Conservation (phyloP, 2,329 filamentous ascomycete species). For the Calonectria pseudoreteaudii region DNA sequence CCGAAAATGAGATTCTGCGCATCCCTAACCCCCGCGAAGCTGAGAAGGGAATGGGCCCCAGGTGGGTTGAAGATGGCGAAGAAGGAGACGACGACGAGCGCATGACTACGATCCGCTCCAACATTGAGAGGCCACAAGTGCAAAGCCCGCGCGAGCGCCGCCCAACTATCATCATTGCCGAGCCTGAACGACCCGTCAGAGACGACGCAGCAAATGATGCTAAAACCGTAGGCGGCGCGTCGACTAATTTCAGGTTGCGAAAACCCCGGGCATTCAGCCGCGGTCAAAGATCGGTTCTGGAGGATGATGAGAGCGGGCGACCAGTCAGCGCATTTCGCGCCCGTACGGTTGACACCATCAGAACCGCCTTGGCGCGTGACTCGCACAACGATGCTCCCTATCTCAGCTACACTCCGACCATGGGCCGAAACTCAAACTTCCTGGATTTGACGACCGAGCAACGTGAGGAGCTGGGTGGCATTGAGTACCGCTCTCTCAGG, state of each 20-base stretch:
- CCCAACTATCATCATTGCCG: conserved; percentile 75
- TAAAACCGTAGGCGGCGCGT: conserved; percentile 54
- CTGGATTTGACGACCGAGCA: conserved; percentile 89
- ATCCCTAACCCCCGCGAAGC: conserved; percentile 94
- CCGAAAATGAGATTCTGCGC: conserved; percentile 72
- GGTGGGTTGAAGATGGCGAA: conserved; percentile 58
- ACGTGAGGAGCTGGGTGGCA: conserved; percentile 93
- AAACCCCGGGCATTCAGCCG: conserved; percentile 55
- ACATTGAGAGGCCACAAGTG: conserved; percentile 42
- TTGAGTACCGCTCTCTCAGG: conserved; percentile 94
- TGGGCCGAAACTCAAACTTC: conserved; percentile 94
- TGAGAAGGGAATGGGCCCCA: conserved; percentile 82
- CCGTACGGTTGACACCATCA: conserved; percentile 70
- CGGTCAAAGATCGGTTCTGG: conserved; percentile 53
- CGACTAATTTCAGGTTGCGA: conserved; percentile 56
- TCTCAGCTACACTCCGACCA: conserved; percentile 91
- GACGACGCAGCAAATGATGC: conserved; percentile 56
- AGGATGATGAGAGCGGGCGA: conserved; percentile 47
- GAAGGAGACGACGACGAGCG: conserved; percentile 51
- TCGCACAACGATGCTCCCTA: conserved; percentile 80
- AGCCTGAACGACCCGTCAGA: conserved; percentile 60
- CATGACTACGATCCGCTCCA: conserved; percentile 38
- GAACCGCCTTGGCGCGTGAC: conserved; percentile 66
- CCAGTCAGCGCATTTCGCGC: conserved; percentile 47
- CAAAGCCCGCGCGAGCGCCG: conserved; percentile 51